Base-by-base conservation (phyloP, 768 basidiomycete genomes). In the Phylloporus arenicola region DNA sequence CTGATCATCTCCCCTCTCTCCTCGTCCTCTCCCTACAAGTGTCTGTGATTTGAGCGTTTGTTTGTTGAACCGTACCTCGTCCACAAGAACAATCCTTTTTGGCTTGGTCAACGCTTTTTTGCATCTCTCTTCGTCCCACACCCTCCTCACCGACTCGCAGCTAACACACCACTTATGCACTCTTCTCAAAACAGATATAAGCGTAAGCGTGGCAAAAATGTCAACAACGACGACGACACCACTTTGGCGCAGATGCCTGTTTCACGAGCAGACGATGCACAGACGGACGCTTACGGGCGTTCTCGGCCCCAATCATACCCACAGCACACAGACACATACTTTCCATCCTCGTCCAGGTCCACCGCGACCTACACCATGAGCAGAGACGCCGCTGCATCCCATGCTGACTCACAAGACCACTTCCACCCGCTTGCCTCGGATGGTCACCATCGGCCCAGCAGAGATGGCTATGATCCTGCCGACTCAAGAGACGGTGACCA, bases 371-470 rank as follows among this genome's bases (percentile, higher is more conserved):
- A 76, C 59, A 75, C 74, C 53, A 65, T 69, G 55, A 77, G 64
- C 61, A 75, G 79, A 59, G 82, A 83, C 46, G 68, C 73, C 11
- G 70, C 77, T 47, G 70, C 78, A 16, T 79, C 81, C 57, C 75
- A 79, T 54, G 40, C 45, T 51, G 60, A 73, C 69, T 59, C 77
- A 71, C 60, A 79, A 72, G 75, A 75, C 50, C 68, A 57, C 46
- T 67, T 60, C 55, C 61, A 68, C 59, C 54, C 63, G 19, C 70
- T 70, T 57, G 42, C 57, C 67, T 67, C 77, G 57, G 81, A 82
- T 54, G 63, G 64, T n/a, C 79, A 81, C 63, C 70, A 73, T 66
- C 79, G 75, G 46, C 64, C 69, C 42, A 68, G 78, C 50, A 76
- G 77, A 65, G 76, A 77, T 53, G 74, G 68, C 47, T 76, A 77